Evolutionary conservation across 768 basidiomycete genomes (phyloP), one percentile per base, ranked within the genome.

Genomic region (Phaffia tasmanica): DNA sequence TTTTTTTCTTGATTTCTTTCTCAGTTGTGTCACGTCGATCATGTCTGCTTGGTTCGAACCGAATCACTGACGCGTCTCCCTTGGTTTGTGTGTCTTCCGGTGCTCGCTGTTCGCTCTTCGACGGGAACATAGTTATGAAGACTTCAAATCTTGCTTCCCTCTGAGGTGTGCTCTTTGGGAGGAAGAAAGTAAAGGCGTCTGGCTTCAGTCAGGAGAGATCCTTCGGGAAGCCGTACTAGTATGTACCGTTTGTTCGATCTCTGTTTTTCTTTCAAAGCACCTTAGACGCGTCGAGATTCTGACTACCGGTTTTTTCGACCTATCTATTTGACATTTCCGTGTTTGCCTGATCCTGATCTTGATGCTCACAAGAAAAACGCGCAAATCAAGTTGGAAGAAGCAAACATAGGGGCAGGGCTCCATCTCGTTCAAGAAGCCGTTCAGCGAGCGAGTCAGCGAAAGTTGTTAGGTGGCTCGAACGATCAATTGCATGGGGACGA

Each of bases 401-500:
- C 59, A 54, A 62, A 67, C 27, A 54, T 46, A 25, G 27, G 25
- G 1, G 59, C 50, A 23, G 65, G 65, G 7, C 58, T 67, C 11
- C 51, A 61, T 19, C 27, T 58, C 23, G 53, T 67, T 21, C 59
- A 61, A 32, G 48, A 54, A 29, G 59, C 60, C 21, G 59, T 56
- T 25, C 57, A 61, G 46, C 59, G 59, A 27, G 50, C 59, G 35
- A 42, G 35, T 42, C 35, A 42, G 35, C 35, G 35, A 42, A 42
- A 42, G 11, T 42, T 42, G 35, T 42, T 42, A 11, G 46, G 35
- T 61, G 15, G 59, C 46, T 16, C 59, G 59, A 49, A 61, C 23
- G 59, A 27, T n/a, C 5, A 49, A n/a, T 50, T 60, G 16, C 23
- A 53, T 18, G 65, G 65, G n/a, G 65, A 67, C 46, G 65, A 67